phyloP scores from a whole-genome alignment of 192 early-diverging fungal species.

The Piromyces finnis region DNA sequence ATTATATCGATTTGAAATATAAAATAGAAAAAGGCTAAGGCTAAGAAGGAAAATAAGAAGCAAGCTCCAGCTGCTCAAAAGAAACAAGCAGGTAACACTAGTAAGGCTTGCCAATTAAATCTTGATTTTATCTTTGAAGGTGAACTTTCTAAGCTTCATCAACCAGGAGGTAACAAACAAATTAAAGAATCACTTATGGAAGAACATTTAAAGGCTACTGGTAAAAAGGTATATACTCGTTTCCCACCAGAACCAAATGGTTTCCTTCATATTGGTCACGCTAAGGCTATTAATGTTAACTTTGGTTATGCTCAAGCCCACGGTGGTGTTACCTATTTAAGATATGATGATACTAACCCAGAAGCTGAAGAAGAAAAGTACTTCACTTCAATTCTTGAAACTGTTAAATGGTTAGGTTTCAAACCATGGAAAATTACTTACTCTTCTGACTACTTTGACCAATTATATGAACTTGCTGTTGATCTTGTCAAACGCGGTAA shows the following conservation, averaged over 20 bases:
- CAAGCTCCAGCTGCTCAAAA: conserved; percentile 4
- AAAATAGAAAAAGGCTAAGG: conserved; percentile 10
- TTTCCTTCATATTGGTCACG: conserved; percentile 96
- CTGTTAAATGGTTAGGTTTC: conserved; percentile 90
- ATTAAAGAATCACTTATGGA: conserved; percentile 78
- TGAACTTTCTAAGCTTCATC: conserved; percentile 80
- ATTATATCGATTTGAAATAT: too few relatives aligned
- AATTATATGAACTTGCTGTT: conserved; percentile 85
- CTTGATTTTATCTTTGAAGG: conserved; percentile 62
- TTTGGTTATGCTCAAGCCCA: conserved; percentile 92
- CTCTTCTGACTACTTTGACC: conserved; percentile 95
- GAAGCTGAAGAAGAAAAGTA: conserved; percentile 92
- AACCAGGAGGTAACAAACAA: conserved; percentile 91
- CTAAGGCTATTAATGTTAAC: conserved; percentile 99
- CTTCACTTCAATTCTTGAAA: conserved; percentile 85
- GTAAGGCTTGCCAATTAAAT: conserved; percentile 23
- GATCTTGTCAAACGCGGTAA: conserved; percentile 76
- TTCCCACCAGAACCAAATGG: conserved; percentile 99
- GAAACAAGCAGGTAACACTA: conserved; percentile 5
- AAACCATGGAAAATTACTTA: conserved; percentile 81
- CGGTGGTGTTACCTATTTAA: conserved; percentile 78
- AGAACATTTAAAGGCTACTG: conserved; percentile 76
- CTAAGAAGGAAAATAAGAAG: conserved; percentile 6
- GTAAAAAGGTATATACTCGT: conserved; percentile 82
- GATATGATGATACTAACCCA: conserved; percentile 79